Base-by-base conservation (phyloP, 2,329 filamentous ascomycete species). In the Pseudonectria foliicola region DNA sequence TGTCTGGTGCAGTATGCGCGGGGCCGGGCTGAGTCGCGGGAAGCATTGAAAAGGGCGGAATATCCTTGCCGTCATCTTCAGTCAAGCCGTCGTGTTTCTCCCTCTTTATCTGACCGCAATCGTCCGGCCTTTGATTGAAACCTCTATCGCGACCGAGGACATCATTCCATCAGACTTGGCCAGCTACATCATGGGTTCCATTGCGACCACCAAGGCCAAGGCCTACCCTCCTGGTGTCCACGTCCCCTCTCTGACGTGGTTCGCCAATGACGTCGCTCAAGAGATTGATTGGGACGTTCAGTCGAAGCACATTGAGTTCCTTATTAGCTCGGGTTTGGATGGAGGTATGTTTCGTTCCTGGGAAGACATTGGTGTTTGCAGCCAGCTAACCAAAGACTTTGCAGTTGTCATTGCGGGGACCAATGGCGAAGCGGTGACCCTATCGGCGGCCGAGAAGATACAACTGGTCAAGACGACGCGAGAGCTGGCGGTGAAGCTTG, bases 381-480 rank as follows among this genome's bases (percentile, higher is more conserved):
- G 13, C 35, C 13, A 31, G 48, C 38, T 54, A 50, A 44, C 38
- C 25, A 3, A 7, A 3, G 12, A 12, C 8, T 11, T 18, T n/a
- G 21, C 32, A 55, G 60, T 86, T 39, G 77, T 83, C 29, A 76
- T 79, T 27, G 80, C 83, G 52, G 82, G 82, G 33, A 82, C 78
- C 45, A 86, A 85, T 48, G 82, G 82, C 47, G 82, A 87, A 60
- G 79, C 82, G 7, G 80, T 84, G 3, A 80, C 84, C 40, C 66
- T 86, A 4, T 75, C 74, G 28, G 68, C 72, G 38, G 67, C 71
- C 11, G 82, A 86, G 56, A 76, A 82, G 50, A 67, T 70, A 32
- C 62, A 70, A 31, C 70, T 86, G 41, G 78, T 80, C 4, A 60
- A 59, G 38, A 69, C 72, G 21, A 81, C 80, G 2, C 77, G 80